A percentile compares a stretch with the other conserved stretches of the same genome.
Evolutionary conservation across 1,284 basidiomycete genomes (phyloP).

Genomic region (Malassezia japonica): DNA sequence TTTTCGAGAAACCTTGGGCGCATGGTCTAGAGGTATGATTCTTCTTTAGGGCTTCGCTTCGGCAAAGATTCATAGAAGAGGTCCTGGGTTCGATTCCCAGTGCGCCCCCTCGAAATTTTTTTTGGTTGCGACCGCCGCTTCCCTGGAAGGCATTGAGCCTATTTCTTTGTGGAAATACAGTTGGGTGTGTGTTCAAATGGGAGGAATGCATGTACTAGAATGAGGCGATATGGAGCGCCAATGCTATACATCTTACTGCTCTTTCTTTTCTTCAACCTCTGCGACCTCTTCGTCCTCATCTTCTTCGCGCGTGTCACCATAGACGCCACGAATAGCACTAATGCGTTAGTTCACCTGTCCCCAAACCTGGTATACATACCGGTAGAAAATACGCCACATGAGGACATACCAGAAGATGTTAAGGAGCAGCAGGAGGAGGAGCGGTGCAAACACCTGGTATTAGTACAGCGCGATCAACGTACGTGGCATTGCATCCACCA

Average conservation of each 20-base stretch:
- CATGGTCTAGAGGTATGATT: conserved; percentile 27
- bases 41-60: conserved; percentile 20
- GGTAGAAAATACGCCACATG: conserved; percentile 43
- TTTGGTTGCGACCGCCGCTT: too few relatives aligned
- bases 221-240: too few relatives aligned
- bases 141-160: too few relatives aligned
- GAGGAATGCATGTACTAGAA: too few relatives aligned
- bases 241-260: too few relatives aligned
- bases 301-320: conserved; percentile 36
- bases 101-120: too few relatives aligned
- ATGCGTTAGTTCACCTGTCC: not conserved
- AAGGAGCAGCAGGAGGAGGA: conserved; percentile 40
- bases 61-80: conserved; percentile 18
- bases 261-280: not conserved
- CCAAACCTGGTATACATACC: conserved; percentile 9
- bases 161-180: too few relatives aligned
- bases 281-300: conserved; percentile 30
- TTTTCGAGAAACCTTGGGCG: conserved; percentile 17
- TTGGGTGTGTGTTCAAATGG: too few relatives aligned
- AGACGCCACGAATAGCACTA: conserved; percentile 27
- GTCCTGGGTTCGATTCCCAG: conserved; percentile 25
- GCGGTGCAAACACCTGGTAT: conserved; percentile 35
- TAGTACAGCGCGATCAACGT: not conserved
- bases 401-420: conserved; percentile 45
- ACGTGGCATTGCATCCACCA: conserved; percentile 42